phyloP scores from a whole-genome alignment of 2,329 filamentous ascomycete species.

The Exophiala oligosperma region DNA sequence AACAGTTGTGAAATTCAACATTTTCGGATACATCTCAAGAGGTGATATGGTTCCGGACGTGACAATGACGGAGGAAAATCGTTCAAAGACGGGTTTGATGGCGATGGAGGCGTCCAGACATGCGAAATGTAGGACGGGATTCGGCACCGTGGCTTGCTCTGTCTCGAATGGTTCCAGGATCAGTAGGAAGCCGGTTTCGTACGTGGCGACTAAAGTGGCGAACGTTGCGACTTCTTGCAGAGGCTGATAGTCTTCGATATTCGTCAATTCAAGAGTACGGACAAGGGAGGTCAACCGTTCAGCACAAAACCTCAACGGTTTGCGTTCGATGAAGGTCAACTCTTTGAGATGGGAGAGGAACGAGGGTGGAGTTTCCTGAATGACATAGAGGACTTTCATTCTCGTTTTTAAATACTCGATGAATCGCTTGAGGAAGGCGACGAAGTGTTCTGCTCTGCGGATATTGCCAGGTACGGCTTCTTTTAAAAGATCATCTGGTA shows the following conservation, averaged over 20 bases:
- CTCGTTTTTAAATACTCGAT: slow-evolving; percentile 97
- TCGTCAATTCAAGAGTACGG: slow-evolving; percentile 89
- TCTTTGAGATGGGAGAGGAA: slow-evolving; percentile 93
- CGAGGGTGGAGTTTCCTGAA: slow-evolving; percentile 92
- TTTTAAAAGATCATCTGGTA: slow-evolving; percentile 90
- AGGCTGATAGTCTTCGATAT: slow-evolving; percentile 96
- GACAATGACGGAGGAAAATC: slow-evolving; percentile 97
- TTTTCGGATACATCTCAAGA: slow-evolving; percentile 98
- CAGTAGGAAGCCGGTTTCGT: slow-evolving; percentile 92
- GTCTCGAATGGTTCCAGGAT: slow-evolving; percentile 98
- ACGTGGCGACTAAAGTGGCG: slow-evolving; percentile 91
- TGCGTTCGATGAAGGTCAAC: slow-evolving; percentile 95
- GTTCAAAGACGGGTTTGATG: slow-evolving; percentile 95
- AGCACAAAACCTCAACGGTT: slow-evolving; percentile 87
- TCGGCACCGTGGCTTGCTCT: slow-evolving; percentile 90
- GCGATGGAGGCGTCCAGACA: slow-evolving; percentile 97
- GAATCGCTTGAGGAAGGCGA: slow-evolving; percentile 91
- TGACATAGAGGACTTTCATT: slow-evolving; percentile 97
- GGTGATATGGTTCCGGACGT: slow-evolving; percentile 97
- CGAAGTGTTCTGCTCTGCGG: slow-evolving; percentile 90
- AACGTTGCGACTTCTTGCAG: slow-evolving; percentile 97
- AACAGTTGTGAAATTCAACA: slow-evolving; percentile 90
- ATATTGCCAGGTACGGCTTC: slow-evolving; percentile 98
- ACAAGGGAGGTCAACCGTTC: slow-evolving; percentile 93
- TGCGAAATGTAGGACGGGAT: slow-evolving; percentile 94